phyloP scores from a whole-genome alignment of 257 asterid species.

The Haberlea rhodopensis region DNA sequence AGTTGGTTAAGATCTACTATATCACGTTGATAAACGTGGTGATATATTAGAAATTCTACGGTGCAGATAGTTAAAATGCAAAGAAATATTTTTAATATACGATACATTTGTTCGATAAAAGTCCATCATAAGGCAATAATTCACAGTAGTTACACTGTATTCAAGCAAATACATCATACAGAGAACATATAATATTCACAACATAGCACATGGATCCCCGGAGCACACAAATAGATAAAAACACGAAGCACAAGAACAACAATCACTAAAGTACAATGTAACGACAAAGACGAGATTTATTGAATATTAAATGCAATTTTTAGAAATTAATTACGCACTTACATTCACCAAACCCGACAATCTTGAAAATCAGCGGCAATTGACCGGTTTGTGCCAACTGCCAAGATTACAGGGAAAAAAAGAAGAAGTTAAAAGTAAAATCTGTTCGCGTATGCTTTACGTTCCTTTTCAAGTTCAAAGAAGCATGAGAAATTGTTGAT shows the following conservation, averaged over 20 bases:
- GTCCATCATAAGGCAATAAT: not conserved
- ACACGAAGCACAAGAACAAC: not conserved
- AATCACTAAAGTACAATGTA: not conserved
- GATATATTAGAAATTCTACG: not conserved
- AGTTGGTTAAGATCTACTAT: not conserved
- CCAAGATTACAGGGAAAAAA: conserved; percentile 24
- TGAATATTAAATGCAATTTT: not conserved
- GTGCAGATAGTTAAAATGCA: not conserved
- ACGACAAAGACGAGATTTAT: not conserved
- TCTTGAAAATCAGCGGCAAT: conserved; percentile 29
- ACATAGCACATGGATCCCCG: not conserved
- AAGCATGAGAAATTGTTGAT: not conserved
- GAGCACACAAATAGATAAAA: not conserved
- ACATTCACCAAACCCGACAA: conserved; percentile 25
- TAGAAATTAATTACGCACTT: conserved; percentile 16
- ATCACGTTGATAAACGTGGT: not conserved
- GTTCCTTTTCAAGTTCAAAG: not conserved
- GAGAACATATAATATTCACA: not conserved
- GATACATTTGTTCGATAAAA: not conserved
- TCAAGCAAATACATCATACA: conserved; percentile 10
- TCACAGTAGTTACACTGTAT: not conserved
- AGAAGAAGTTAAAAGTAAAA: conserved; percentile 9
- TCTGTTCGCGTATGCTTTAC: not conserved
- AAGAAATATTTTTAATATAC: not conserved
- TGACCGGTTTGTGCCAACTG: conserved; percentile 7